phyloP scores from a whole-genome alignment of 192 early-diverging fungal species.

The Rhizophagus sp. region DNA sequence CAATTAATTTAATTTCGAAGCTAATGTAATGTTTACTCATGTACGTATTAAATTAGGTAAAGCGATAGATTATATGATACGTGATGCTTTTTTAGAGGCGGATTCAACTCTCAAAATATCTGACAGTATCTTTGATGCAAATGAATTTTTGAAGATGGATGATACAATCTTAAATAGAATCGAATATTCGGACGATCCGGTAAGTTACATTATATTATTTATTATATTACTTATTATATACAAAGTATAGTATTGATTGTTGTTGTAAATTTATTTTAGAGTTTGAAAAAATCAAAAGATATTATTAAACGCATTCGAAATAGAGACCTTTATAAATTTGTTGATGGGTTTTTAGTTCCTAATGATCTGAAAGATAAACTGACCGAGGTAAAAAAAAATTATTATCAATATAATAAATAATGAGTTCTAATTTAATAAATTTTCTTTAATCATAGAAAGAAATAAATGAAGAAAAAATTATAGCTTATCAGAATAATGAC shows the following conservation, averaged over 20 bases:
- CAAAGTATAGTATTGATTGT: not conserved
- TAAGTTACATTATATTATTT: not conserved
- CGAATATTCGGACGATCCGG: conserved; percentile 54
- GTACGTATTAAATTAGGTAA: conserved; percentile 34
- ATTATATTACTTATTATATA: no score
- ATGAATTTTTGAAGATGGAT: conserved; percentile 72
- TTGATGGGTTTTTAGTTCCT: conserved; percentile 73
- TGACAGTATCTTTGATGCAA: conserved; percentile 62
- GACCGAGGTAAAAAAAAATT: conserved; percentile 36
- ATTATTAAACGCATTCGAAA: conserved; percentile 74
- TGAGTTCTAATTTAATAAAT: not conserved
- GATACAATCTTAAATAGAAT: conserved; percentile 81
- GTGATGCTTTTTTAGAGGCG: conserved; percentile 83
- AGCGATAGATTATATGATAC: conserved; percentile 88
- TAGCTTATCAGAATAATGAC: conserved; percentile 63
- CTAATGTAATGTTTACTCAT: not conserved
- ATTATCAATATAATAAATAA: not conserved
- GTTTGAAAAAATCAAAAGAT: conserved; percentile 63
- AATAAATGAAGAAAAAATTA: conserved; percentile 60
- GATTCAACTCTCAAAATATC: conserved; percentile 67
- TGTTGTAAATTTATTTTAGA: conserved; percentile 5
- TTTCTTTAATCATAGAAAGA: conserved; percentile 32
- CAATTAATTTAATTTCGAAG: not conserved
- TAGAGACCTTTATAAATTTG: conserved; percentile 86
- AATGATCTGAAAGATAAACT: conserved; percentile 44